phyloP scores from a whole-genome alignment of 23 red algal genomes.

The Gracilaria vermiculophylla region DNA sequence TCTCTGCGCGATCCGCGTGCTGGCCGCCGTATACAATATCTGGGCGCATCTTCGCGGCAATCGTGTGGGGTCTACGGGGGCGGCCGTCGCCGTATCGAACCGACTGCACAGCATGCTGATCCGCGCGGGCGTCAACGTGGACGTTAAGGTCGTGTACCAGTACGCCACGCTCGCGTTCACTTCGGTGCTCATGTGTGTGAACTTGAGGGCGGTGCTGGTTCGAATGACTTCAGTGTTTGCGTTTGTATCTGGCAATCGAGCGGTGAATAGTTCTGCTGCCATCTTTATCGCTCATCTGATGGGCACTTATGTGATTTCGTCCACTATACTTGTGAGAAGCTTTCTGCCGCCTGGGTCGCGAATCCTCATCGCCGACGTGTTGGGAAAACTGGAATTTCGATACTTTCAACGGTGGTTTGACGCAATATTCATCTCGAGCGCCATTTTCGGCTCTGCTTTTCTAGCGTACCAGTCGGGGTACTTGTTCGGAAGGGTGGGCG shows the following conservation, averaged over 20 bases:
- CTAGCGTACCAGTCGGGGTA: slow-evolving; percentile 56
- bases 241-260: slow-evolving; percentile 53
- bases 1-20: slow-evolving; percentile 47
- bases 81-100: slow-evolving; percentile 35
- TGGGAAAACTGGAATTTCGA: slow-evolving; percentile 57
- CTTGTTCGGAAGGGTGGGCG: neutral
- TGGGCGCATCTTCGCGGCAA: slow-evolving; percentile 9
- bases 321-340: slow-evolving; percentile 53
- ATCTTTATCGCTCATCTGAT: slow-evolving; percentile 72
- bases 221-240: slow-evolving; percentile 71
- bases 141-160: slow-evolving; percentile 52
- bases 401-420: slow-evolving; percentile 75
- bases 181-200: slow-evolving; percentile 50
- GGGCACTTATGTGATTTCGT: slow-evolving; percentile 73
- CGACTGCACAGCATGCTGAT: slow-evolving; percentile 44
- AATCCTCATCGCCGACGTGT: slow-evolving; percentile 55
- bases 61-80: slow-evolving; percentile 26
- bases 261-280: slow-evolving; percentile 66
- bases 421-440: slow-evolving; percentile 62
- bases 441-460: slow-evolving; percentile 43
- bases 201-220: slow-evolving; percentile 57
- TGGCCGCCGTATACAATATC: slow-evolving; percentile 54
- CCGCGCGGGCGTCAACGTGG: slow-evolving; percentile 48
- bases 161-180: slow-evolving; percentile 71
- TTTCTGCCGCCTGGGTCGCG: slow-evolving; percentile 63